Conservation (phyloP, 176 grass and related monocot species). For the Guadua angustifolia region DNA sequence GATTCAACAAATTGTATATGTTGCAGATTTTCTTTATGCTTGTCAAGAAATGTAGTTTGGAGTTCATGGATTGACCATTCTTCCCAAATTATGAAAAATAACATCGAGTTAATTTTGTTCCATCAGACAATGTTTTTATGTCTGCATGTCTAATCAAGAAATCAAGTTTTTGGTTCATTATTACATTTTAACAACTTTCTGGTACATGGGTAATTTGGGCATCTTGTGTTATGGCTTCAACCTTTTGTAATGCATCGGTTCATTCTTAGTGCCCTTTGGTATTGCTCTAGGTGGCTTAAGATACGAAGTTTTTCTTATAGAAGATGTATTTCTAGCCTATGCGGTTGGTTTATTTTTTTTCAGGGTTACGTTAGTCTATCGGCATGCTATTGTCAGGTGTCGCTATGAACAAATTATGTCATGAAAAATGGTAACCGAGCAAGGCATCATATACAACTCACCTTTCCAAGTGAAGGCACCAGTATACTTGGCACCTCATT, state of each 20-base stretch:
- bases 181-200: not conserved
- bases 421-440: not conserved
- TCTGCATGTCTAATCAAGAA: not conserved
- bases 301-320: not conserved
- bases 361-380: not conserved
- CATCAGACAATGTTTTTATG: not conserved
- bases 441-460: not conserved
- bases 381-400: not conserved
- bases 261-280: not conserved
- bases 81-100: conserved; percentile 16
- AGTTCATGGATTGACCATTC: conserved; percentile 21
- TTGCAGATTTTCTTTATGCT: not conserved
- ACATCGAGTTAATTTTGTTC: not conserved
- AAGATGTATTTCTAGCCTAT: not conserved
- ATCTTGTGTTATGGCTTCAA: not conserved
- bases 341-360: not conserved
- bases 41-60: conserved; percentile 26
- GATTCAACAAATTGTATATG: conserved; percentile 33
- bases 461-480: not conserved
- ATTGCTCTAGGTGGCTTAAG: not conserved
- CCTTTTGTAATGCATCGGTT: not conserved
- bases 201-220: not conserved
- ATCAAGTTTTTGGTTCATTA: not conserved
- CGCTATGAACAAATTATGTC: not conserved
- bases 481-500: not conserved